phyloP scores from a whole-genome alignment of 83 land plant genomes.

The Picea abies region DNA sequence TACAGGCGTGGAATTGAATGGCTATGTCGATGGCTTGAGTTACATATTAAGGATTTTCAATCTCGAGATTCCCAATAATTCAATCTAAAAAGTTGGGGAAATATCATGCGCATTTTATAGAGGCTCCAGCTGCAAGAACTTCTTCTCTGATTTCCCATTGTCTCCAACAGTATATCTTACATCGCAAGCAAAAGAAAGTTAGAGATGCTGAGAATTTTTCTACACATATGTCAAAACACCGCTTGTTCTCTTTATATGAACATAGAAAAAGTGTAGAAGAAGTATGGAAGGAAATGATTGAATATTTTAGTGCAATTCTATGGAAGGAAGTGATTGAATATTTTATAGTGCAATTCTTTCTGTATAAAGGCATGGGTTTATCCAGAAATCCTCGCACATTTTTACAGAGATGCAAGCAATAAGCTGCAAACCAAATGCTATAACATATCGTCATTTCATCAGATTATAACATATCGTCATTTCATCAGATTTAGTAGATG shows the following conservation, averaged over 20 bases:
- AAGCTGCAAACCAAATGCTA: conserved; percentile 63
- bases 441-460: conserved; percentile 63
- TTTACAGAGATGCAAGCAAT: conserved; percentile 42
- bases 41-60: conserved; percentile 44
- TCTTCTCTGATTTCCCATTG: conserved; percentile 11
- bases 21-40: conserved; percentile 54
- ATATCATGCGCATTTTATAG: conserved; percentile 12
- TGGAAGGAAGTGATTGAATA: conserved; percentile 37
- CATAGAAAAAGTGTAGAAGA: conserved; percentile 38
- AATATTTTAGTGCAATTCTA: not conserved
- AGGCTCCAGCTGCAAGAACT: conserved; percentile 26
- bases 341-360: conserved; percentile 59
- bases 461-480: conserved; percentile 6
- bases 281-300: conserved; percentile 57
- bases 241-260: conserved; percentile 51
- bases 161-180: conserved; percentile 10
- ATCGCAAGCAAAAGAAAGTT: conserved; percentile 31
- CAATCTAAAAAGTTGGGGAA: conserved; percentile 18
- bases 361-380: conserved; percentile 51
- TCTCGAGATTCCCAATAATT: conserved; percentile 3
- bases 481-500: conserved; percentile 47
- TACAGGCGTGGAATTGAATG: conserved; percentile 53
- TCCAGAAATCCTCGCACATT: conserved; percentile 49
- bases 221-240: conserved; percentile 43
- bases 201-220: conserved; percentile 29